Conservation (phyloP, 225 moss, liverwort and hornwort species). For the Bryoerythrophyllum caledonicum region DNA sequence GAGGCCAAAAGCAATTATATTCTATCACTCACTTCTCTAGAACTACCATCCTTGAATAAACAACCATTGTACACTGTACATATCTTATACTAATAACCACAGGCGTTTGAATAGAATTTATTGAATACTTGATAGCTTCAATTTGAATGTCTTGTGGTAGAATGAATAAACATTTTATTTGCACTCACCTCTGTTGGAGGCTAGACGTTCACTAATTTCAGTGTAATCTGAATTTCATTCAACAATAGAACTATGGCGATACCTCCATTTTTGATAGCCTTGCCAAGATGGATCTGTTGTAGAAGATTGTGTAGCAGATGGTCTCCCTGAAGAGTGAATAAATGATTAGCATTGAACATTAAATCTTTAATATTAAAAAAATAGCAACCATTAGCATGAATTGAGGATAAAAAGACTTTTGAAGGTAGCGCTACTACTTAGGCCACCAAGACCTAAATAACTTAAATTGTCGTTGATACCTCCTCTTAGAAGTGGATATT, state of each 20-base stretch:
- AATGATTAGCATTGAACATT: not conserved
- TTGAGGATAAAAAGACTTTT: too few species aligned
- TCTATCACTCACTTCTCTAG: conserved; percentile 1
- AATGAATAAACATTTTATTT: not conserved
- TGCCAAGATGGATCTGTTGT: conserved; percentile 57
- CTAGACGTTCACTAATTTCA: too few species aligned
- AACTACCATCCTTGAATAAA: not conserved
- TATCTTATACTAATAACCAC: not conserved
- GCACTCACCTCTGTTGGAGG: too few species aligned
- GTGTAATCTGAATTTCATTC: conserved; percentile 3
- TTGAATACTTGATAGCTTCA: too few species aligned
- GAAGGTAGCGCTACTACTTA: too few species aligned
- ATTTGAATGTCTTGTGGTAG: too few species aligned
- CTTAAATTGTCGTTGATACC: too few species aligned
- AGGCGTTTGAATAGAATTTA: too few species aligned
- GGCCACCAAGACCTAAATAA: too few species aligned
- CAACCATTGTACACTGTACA: not conserved
- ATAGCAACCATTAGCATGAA: too few species aligned
- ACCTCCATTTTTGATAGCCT: conserved; percentile 59
- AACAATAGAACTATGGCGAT: conserved; percentile 35
- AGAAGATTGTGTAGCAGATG: conserved; percentile 28
- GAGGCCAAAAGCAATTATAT: not conserved
- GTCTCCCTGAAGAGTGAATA: conserved; percentile 31
- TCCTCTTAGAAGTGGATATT: too few species aligned
- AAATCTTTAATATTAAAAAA: not conserved